Percentiles rank a stretch among this genome's conserved stretches.
These are phyloP conservation scores for Fusarium sp. DNA, from an alignment of 2,329 filamentous ascomycete genomes.

Conservation along the genomic window DNA sequence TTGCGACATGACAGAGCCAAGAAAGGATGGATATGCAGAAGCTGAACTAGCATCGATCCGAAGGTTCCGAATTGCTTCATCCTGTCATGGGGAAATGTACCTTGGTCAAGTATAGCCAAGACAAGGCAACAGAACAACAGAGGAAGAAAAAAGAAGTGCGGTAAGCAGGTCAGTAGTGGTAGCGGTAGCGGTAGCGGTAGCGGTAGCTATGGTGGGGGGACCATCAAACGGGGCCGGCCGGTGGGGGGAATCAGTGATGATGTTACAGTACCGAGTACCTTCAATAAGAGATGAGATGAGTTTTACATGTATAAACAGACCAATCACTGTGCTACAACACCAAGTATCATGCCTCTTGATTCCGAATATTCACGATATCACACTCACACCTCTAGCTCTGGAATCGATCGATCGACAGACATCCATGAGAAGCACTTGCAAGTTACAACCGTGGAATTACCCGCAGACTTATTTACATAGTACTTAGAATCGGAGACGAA, in stretches of 20 bases:
- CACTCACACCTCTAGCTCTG: not conserved
- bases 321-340: not conserved
- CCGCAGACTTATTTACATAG: not conserved
- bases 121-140: not conserved
- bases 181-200: not conserved
- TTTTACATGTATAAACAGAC: not conserved
- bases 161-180: conserved; percentile 13
- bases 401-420: conserved; percentile 34
- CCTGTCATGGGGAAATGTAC: not conserved
- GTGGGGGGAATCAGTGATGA: conserved; percentile 12
- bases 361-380: not conserved
- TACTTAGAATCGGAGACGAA: not conserved
- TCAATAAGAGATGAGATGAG: not conserved
- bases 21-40: not conserved
- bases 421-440: not conserved
- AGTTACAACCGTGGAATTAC: not conserved
- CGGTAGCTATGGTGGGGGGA: conserved; percentile 7
- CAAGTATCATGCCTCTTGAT: not conserved
- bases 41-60: conserved; percentile 24
- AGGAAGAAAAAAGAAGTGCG: conserved; percentile 9
- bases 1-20: conserved; percentile 11
- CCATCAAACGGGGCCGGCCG: no score
- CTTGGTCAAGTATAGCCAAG: not conserved
- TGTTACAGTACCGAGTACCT: not conserved
- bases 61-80: conserved; percentile 48